These are phyloP conservation scores for Blumeria graminis DNA, from an alignment of 2,329 filamentous ascomycete species.

Conservation along the genomic window DNA sequence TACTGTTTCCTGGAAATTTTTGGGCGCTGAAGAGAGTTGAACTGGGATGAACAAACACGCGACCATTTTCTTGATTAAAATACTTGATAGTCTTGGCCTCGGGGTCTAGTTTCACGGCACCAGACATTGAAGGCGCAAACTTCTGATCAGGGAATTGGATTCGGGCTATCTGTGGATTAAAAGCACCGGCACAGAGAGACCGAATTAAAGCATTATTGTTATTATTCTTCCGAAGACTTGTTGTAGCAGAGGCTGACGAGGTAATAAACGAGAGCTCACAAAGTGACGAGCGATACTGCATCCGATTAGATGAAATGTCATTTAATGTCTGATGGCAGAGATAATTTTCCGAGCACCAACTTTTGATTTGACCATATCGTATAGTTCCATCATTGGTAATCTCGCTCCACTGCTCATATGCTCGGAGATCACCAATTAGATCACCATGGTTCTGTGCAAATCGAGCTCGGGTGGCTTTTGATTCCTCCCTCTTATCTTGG, in stretches of 20 bases:
- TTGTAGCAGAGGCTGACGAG: constrained; percentile 10
- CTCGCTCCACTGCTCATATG: constrained; percentile 63
- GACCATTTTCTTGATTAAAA: constrained; percentile 61
- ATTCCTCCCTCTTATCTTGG: constrained; percentile 57
- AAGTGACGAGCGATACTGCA: constrained; percentile 67
- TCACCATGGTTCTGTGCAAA: constrained; percentile 69
- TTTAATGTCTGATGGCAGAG: constrained; percentile 61
- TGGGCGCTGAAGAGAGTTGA: constrained; percentile 71
- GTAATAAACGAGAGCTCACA: constrained; percentile 63
- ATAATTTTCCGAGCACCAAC: constrained; percentile 70
- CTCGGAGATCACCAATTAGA: constrained; percentile 63
- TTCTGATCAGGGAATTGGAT: constrained; percentile 94
- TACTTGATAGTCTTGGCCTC: constrained; percentile 84
- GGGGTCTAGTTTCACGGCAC: constrained; percentile 78
- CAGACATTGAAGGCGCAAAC: constrained; percentile 66
- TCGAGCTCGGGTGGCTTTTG: constrained; percentile 46
- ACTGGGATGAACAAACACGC: constrained; percentile 81
- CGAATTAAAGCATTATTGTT: constrained; percentile 17
- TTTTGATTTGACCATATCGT: constrained; percentile 37
- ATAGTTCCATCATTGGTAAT: constrained; percentile 31
- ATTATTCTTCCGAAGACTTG: constrained; percentile 23
- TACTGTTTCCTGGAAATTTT: constrained; percentile 46
- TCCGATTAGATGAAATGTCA: constrained; percentile 68
- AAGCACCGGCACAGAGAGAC: constrained; percentile 22
- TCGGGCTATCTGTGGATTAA: constrained; percentile 61